Conservation (phyloP, 1,284 basidiomycete genomes). For the Ceraceosorus guamensis region DNA sequence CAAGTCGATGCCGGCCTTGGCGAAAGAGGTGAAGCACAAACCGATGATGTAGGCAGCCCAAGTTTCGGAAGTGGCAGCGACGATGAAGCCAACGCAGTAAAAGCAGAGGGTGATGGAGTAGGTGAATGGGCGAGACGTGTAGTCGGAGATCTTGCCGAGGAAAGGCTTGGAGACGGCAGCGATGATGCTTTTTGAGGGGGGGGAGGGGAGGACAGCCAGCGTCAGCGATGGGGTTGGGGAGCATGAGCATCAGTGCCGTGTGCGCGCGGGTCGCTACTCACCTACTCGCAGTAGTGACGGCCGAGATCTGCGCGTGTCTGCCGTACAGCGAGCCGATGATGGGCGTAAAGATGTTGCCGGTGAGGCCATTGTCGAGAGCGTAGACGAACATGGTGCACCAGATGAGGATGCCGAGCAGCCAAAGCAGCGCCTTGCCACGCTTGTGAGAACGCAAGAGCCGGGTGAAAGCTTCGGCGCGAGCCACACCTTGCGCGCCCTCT, state of each 20-base stretch:
- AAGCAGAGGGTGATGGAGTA: constrained; percentile 7
- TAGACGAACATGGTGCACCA: constrained; percentile 11
- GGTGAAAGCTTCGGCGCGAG: constrained; percentile 8
- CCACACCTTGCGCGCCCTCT: constrained; percentile 8
- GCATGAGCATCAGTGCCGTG: constrained; percentile 9
- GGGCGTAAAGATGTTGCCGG: constrained; percentile 2
- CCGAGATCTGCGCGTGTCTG: constrained; percentile 15
- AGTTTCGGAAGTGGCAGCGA: constrained; percentile 1
- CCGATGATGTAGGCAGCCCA: constrained; percentile 14
- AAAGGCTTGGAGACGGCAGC: constrained; percentile 12
- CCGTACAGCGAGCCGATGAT: constrained; percentile 11
- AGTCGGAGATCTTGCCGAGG: constrained; percentile 11
- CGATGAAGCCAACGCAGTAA: constrained; percentile 4
- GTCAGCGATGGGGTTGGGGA: not conserved
- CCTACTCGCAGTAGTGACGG: constrained; percentile 9
- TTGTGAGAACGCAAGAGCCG: not conserved
- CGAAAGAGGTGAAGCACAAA: constrained; percentile 17
- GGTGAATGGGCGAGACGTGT: constrained; percentile 11
- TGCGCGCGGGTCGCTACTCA: constrained; percentile 13
- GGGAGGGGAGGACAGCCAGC: not conserved
- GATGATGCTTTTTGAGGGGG: constrained; percentile 3
- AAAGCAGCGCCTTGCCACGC: constrained; percentile 3
- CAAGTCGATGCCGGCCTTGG: constrained; percentile 20
- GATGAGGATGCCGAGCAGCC: constrained; percentile 2
- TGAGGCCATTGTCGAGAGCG: constrained; percentile 11